Conservation (phyloP, 192 early-diverging fungal species). For the Coemansia interrupta region DNA sequence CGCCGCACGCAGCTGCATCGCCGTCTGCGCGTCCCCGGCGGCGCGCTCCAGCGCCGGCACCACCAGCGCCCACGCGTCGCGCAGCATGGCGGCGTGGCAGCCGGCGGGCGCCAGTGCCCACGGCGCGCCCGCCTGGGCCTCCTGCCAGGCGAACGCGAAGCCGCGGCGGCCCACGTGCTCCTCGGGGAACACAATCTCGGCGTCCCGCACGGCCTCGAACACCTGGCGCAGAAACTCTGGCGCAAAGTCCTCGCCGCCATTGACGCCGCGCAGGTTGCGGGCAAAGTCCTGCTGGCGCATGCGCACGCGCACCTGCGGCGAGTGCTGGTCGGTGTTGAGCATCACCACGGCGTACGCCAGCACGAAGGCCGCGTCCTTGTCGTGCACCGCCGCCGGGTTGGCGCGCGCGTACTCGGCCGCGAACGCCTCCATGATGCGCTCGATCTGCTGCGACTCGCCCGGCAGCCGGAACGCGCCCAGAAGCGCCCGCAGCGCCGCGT, state of each 20-base stretch:
- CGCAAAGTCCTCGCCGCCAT: slow-evolving; percentile 79
- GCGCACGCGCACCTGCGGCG: slow-evolving; percentile 79
- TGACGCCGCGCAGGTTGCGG: slow-evolving; percentile 84
- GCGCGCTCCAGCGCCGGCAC: slow-evolving; percentile 55
- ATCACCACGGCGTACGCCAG: slow-evolving; percentile 93
- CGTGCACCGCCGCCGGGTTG: slow-evolving; percentile 61
- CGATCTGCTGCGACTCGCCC: slow-evolving; percentile 98
- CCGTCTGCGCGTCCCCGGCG: slow-evolving; percentile 19
- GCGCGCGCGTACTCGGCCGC: slow-evolving; percentile 74
- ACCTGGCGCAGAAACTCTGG: slow-evolving; percentile 79
- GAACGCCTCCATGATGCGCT: slow-evolving; percentile 90
- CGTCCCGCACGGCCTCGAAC: slow-evolving; percentile 81
- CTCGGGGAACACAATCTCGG: slow-evolving; percentile 94
- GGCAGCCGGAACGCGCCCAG: slow-evolving; percentile 92
- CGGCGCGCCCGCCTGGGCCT: slow-evolving; percentile 25
- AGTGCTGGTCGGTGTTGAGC: slow-evolving; percentile 99
- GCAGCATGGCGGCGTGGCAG: slow-evolving; percentile 82
- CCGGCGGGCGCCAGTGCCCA: slow-evolving; percentile 55
- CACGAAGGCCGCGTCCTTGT: slow-evolving; percentile 78
- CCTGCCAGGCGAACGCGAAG: slow-evolving; percentile 90
- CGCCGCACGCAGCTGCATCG: slow-evolving; percentile 25
- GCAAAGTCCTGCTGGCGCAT: slow-evolving; percentile 92
- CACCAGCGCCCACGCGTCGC: slow-evolving; percentile 67
- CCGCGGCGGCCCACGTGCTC: slow-evolving; percentile 93
- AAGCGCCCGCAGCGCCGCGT: slow-evolving; percentile 90